Conservation (phyloP, 2,329 filamentous ascomycete genomes). For the Colletotrichum trifolii region DNA sequence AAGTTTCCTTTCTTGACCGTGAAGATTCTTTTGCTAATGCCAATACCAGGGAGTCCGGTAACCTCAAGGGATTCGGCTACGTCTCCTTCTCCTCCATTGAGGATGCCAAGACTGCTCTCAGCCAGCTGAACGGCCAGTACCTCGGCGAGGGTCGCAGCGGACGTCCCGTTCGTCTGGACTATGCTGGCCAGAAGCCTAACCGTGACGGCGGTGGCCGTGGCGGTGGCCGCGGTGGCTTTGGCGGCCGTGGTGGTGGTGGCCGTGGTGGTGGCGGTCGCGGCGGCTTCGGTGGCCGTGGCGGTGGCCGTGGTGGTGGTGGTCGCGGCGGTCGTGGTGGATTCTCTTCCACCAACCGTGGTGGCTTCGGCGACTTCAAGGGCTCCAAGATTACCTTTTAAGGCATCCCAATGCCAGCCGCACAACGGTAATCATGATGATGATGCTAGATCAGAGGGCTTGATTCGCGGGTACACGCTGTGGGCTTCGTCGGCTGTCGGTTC, state of each 20-base stretch:
- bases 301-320: conserved; percentile 62
- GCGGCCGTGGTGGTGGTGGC: conserved; percentile 63
- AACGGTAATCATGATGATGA: conserved; percentile 40
- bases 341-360: conserved; percentile 53
- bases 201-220: conserved; percentile 65
- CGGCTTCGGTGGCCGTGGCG: conserved; percentile 60
- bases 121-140: conserved; percentile 74
- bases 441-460: conserved; percentile 53
- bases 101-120: conserved; percentile 81
- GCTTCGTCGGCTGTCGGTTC: conserved; percentile 70
- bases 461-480: conserved; percentile 56
- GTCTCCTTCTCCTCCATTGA: conserved; percentile 85
- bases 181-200: conserved; percentile 71
- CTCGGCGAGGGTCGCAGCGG: conserved; percentile 74
- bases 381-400: conserved; percentile 80
- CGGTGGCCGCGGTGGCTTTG: conserved; percentile 63
- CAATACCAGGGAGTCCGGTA: conserved; percentile 74
- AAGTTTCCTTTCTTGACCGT: conserved; percentile 47
- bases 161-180: conserved; percentile 86
- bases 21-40: conserved; percentile 40
- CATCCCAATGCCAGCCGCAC: conserved; percentile 45
- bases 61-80: conserved; percentile 93
- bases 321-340: conserved; percentile 66
- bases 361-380: conserved; percentile 66
- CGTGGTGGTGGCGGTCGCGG: conserved; percentile 57